Evolutionary conservation across 192 early-diverging fungal species (phyloP), one percentile per base, ranked within the genome.

Genomic region (Gonapodya prolifera): DNA sequence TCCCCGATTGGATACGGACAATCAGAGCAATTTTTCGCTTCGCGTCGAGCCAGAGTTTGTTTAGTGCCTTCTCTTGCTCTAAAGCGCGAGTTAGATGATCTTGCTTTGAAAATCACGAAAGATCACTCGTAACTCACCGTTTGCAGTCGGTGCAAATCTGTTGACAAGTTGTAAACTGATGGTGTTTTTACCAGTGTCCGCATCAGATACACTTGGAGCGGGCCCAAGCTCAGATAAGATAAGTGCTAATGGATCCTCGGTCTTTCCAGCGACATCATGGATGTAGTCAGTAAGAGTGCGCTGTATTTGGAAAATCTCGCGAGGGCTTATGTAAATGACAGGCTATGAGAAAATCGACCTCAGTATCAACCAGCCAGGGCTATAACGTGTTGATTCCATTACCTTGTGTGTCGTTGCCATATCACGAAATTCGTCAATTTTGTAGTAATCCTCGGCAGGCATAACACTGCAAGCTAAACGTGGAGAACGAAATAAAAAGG

Each of bases 261-360:
- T 83, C 79, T 84, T 83, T 23, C 87, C 87, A 16, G 86, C 89
- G 30, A 99, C 83, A 34, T 89, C 87, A 34, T 94, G 90, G 30
- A 98, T 83, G 79, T 94, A 91, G 35, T 96, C 88, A 33, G 90
- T 82, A 1, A 99, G 79, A 75, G 91, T 89, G 74, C 86, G 86
- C 81, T 99, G 98, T 77, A 97, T 91, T 30, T 92, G 89, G 79
- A 92, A 94, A 75, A 99, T 92, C 85, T 98, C 97, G 71, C 89
- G 85, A 8, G 95, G 92, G 1, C 93, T 91, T 77, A 99, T 96
- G 80, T 93, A 92, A 35, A 99, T 91, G 1, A 87, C 87, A 16
- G 95, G 94, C 78, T 95, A 61, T 61, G 45, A 61, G 8, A 16
- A 8, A 61, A 61, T 16, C 8, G 45, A n/a, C n/a, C n/a, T n/a